These are phyloP conservation scores for Fusarium buharicum DNA, from an alignment of 2,329 filamentous ascomycete genomes.

Conservation along the genomic window DNA sequence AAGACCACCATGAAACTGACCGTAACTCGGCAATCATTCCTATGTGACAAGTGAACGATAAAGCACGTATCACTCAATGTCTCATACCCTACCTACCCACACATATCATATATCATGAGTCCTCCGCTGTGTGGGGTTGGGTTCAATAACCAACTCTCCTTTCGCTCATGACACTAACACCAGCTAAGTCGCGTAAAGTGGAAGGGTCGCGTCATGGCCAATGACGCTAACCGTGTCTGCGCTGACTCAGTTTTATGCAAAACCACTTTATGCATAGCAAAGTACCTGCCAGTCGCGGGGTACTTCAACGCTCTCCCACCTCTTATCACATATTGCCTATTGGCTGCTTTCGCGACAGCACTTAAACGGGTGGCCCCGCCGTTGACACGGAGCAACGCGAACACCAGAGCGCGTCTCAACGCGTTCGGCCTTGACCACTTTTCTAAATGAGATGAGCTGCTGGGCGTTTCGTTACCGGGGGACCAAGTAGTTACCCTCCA, in stretches of 20 bases:
- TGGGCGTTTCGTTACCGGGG: slow-evolving; percentile 29
- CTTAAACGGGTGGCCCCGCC: slow-evolving; percentile 24
- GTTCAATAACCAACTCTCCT: not conserved
- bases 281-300: slow-evolving; percentile 1
- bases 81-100: too few species aligned
- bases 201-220: not conserved
- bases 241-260: not conserved
- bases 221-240: slow-evolving; percentile 8
- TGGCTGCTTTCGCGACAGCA: slow-evolving; percentile 17
- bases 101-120: not conserved
- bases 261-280: slow-evolving; percentile 15
- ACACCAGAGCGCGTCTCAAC: slow-evolving; percentile 21
- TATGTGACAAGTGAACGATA: too few species aligned
- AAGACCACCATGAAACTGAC: too few species aligned
- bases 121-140: not conserved
- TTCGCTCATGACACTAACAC: slow-evolving; percentile 2
- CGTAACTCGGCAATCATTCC: too few species aligned
- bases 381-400: slow-evolving; percentile 31
- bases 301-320: slow-evolving; percentile 4
- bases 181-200: slow-evolving; percentile 11
- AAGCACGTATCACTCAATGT: too few species aligned
- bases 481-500: slow-evolving; percentile 25
- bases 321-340: slow-evolving; percentile 1
- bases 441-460: slow-evolving; percentile 31
- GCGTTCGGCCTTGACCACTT: slow-evolving; percentile 36